Base-by-base conservation (phyloP, 2,329 filamentous ascomycete genomes). In the Venturia asperata region DNA sequence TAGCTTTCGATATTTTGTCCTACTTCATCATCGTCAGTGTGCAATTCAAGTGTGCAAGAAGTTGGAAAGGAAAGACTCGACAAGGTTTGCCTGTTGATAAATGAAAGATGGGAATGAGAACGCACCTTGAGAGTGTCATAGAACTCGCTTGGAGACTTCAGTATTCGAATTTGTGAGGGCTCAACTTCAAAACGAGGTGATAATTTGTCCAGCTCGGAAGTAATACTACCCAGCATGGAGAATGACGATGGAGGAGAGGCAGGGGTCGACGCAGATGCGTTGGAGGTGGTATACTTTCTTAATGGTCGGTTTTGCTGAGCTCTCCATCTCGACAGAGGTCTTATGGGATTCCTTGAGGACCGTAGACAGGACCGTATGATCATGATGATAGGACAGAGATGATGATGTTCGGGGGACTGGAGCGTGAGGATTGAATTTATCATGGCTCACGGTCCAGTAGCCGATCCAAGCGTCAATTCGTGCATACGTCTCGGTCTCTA, bases 131-230 rank as follows among this genome's bases (percentile, higher is more conserved):
- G 80, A 9, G 88, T 91, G 70, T 89, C 86, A 76, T 97, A 99
- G 74, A 99, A 99, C 64, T 93, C 90, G n/a, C 84, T 77, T 0
- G 94, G 94, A 2, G 89, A 88, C 70, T 87, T 83, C 15, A 99
- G 77, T 24, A 99, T 88, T 13, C 83, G 82, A 62, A 99, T 89
- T 66, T 93, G 86, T 5, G 90, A 90, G 1, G 91, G 90, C 34
- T 87, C 80, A 34, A 99, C 82, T 73, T 92, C 90, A 70, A 99
- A 96, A 56, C 90, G 88, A n/a, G 94, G 94, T 3, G 92, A 89
- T 68, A 97, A 85, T 70, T 84, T 88, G 75, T 99, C 94, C 67
- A 99, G 79, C 75, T 99, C 92, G 55, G 81, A 80, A 15, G 85
- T 87, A 64, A 90, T 81, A 17, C 80, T 80, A 19, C 82, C 85